Conservation (phyloP, 306 rosid genomes). For the Senna tora region DNA sequence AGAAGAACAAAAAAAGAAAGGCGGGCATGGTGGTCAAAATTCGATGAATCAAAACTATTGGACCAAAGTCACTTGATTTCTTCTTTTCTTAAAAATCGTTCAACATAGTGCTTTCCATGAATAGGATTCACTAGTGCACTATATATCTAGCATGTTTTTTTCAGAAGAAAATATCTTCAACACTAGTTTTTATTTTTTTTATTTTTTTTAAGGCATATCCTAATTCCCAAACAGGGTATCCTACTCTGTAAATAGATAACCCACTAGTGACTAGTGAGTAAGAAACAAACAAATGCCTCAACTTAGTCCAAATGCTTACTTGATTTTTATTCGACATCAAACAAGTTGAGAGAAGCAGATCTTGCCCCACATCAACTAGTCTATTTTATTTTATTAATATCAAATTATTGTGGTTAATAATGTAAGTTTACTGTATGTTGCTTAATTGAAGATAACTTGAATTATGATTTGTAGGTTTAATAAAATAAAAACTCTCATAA, state of each 20-base stretch:
- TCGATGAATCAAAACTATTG: conserved; percentile 27
- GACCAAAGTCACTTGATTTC: conserved; percentile 26
- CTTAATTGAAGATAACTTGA: too few species aligned
- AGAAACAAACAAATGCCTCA: neutral
- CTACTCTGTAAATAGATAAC: neutral
- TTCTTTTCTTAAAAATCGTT: neutral
- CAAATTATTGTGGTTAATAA: neutral
- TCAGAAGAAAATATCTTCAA: neutral
- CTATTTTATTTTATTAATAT: neutral
- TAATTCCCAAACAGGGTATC: conserved; percentile 3
- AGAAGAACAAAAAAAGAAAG: too few species aligned
- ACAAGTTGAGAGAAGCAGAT: conserved; percentile 22
- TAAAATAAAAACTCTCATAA: too few species aligned
- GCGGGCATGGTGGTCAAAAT: too few species aligned
- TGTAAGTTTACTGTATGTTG: too few species aligned
- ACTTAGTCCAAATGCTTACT: neutral
- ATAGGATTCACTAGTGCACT: neutral
- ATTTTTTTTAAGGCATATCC: neutral
- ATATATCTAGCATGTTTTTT: conserved; percentile 6
- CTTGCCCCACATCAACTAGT: neutral
- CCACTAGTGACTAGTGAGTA: neutral
- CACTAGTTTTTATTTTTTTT: neutral
- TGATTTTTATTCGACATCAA: conserved; percentile 15
- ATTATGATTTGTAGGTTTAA: too few species aligned
- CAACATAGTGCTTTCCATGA: neutral